Conservation (phyloP, 805 yeast genomes). For the Saccharomycopsis lassenensis region DNA sequence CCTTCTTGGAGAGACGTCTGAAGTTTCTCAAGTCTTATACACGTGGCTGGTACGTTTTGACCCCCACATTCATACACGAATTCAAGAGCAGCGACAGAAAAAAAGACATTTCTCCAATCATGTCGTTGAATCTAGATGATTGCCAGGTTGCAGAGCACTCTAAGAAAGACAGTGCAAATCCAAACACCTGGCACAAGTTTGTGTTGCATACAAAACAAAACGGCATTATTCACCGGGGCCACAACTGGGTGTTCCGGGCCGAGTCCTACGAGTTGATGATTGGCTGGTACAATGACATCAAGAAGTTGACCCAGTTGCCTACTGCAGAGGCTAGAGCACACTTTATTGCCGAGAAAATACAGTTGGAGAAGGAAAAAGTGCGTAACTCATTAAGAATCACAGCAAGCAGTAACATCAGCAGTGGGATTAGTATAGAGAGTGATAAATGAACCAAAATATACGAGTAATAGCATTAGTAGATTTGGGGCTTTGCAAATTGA, state of each 20-base stretch:
- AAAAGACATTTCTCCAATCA: constrained; percentile 69
- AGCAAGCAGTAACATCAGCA: no score
- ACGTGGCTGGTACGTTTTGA: constrained; percentile 81
- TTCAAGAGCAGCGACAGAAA: constrained; percentile 75
- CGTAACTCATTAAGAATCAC: no score
- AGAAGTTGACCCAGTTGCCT: constrained; percentile 50
- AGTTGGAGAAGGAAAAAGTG: constrained; percentile 17
- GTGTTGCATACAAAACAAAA: constrained; percentile 68
- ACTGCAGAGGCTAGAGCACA: constrained; percentile 50
- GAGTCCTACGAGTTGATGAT: constrained; percentile 72
- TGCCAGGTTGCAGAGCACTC: constrained; percentile 80
- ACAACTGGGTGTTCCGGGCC: constrained; percentile 93
- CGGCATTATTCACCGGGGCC: constrained; percentile 69
- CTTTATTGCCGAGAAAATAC: constrained; percentile 25
- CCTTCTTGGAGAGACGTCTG: constrained; percentile 79
- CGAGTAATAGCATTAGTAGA: no score
- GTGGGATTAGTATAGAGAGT: no score
- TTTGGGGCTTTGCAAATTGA: no score
- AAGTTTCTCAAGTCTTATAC: constrained; percentile 88
- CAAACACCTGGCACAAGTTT: constrained; percentile 57
- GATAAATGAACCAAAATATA: no score
- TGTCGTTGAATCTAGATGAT: constrained; percentile 70
- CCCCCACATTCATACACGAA: constrained; percentile 84
- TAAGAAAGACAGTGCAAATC: constrained; percentile 48
- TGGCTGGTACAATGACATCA: constrained; percentile 75